Base-by-base conservation (phyloP, 2,329 filamentous ascomycete genomes). In the Penicillium polonicum region DNA sequence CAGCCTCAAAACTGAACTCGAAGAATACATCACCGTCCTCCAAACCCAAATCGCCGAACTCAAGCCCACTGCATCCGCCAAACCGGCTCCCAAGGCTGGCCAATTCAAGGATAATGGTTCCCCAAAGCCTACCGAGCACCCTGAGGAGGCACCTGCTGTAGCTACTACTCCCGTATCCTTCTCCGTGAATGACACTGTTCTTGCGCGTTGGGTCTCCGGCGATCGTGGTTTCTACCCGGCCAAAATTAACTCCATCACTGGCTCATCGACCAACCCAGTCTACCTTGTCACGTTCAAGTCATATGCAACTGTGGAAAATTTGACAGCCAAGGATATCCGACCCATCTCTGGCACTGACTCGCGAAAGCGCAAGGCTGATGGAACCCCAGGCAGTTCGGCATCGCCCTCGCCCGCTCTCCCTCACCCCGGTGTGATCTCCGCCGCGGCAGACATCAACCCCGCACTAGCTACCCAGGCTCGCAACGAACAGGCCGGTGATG, bases 261-360 rank as follows among this genome's bases (percentile, higher is more conserved):
- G 94, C 58, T 96, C 92, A 9, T 88, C 88, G n/a, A 89, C 87
- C 43, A 90, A 91, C 52, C 93, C 92, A 36, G 90, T 97, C 62
- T 99, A 97, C 74, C 89, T 91, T 48, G 92, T 99, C 74, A 94
- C 90, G 67, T 99, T 97, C 82, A 93, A 95, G 78, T 90, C 86
- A 69, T 97, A 97, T 78, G 73, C 74, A 49, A 91, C 84, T 23
- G 91, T 88, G 45, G 92, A 96, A 75, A 94, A 90, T 35, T 78
- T 96, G 60, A 85, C 88, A 59, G 86, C 89, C 60, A 88, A 89
- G 74, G 92, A 97, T 70, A 90, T 97, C 64, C 88, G 90, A 68
- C 90, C 92, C 50, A 79, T 94, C 36, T 84, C 85, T 50, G 73
- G 73, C 62, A 87, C 84, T 76, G 82, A 85, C 69, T 83, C 83